phyloP scores from a whole-genome alignment of 1,139 yeast species.

The Pneumocystis wakefieldiae region DNA sequence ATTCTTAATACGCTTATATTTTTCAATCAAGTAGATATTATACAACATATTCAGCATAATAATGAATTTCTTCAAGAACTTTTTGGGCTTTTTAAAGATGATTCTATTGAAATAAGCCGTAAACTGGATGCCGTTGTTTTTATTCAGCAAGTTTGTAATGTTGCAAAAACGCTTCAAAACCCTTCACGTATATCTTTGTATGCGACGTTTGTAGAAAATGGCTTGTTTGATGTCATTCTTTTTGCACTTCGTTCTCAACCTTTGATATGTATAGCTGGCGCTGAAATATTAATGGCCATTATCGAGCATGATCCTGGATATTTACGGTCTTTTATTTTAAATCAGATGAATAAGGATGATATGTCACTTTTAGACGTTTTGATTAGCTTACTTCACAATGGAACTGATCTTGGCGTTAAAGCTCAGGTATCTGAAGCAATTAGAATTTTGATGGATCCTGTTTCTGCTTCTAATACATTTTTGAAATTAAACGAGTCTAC shows the following conservation, averaged over 20 bases:
- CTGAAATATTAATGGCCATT: constrained; percentile 65
- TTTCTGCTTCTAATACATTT: constrained; percentile 14
- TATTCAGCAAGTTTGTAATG: constrained; percentile 63
- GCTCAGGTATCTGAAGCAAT: constrained; percentile 77
- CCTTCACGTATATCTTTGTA: constrained; percentile 54
- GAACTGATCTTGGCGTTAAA: constrained; percentile 55
- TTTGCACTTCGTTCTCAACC: constrained; percentile 52
- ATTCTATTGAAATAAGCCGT: constrained; percentile 17
- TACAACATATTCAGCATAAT: constrained; percentile 49
- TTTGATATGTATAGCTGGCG: constrained; percentile 51
- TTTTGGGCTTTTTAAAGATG: constrained; percentile 30
- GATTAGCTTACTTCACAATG: constrained; percentile 46
- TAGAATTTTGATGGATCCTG: constrained; percentile 53
- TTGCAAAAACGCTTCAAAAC: constrained; percentile 55
- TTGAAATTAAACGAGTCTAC: constrained; percentile 7
- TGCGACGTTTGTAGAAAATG: constrained; percentile 46
- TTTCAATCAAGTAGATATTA: constrained; percentile 53
- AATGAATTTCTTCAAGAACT: constrained; percentile 35
- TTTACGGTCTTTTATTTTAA: constrained; percentile 24
- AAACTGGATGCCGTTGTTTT: constrained; percentile 62
- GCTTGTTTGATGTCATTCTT: constrained; percentile 53
- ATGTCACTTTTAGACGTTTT: constrained; percentile 39
- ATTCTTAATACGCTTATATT: constrained; percentile 52
- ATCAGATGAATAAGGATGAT: constrained; percentile 1
- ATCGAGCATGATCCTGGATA: constrained; percentile 72